These are phyloP conservation scores for Colletotrichum siamense DNA, from an alignment of 2,329 filamentous ascomycete species.

Conservation along the genomic window DNA sequence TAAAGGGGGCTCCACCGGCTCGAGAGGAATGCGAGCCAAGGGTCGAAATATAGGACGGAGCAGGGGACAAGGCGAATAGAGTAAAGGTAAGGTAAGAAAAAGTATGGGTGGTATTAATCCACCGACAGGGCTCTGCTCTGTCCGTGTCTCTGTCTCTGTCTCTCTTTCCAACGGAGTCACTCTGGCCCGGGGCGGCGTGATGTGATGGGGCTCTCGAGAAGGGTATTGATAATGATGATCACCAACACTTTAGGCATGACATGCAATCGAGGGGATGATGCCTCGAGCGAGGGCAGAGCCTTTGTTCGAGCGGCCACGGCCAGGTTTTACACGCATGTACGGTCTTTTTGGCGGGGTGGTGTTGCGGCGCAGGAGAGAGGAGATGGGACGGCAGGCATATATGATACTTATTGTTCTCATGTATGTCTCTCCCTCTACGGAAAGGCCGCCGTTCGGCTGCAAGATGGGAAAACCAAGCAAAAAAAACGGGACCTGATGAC, in stretches of 20 bases:
- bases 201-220: neutral
- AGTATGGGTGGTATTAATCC: neutral
- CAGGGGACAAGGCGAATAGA: neutral
- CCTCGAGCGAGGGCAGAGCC: neutral
- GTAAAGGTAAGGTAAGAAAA: neutral
- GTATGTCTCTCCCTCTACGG: neutral
- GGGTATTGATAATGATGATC: slow-evolving; percentile 12
- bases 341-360: neutral
- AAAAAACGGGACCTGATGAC: neutral
- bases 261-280: neutral
- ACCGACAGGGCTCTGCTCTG: neutral
- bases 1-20: neutral
- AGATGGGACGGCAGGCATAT: neutral
- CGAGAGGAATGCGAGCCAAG: neutral
- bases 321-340: neutral
- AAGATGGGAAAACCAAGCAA: neutral
- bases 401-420: neutral
- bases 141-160: neutral
- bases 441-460: neutral
- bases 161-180: neutral
- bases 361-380: neutral
- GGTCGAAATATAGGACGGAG: neutral
- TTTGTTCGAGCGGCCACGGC: neutral
- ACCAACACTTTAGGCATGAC: slow-evolving; percentile 6
- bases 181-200: neutral